phyloP scores from a whole-genome alignment of 1,284 basidiomycete genomes.

The Puccinia novopanici region DNA sequence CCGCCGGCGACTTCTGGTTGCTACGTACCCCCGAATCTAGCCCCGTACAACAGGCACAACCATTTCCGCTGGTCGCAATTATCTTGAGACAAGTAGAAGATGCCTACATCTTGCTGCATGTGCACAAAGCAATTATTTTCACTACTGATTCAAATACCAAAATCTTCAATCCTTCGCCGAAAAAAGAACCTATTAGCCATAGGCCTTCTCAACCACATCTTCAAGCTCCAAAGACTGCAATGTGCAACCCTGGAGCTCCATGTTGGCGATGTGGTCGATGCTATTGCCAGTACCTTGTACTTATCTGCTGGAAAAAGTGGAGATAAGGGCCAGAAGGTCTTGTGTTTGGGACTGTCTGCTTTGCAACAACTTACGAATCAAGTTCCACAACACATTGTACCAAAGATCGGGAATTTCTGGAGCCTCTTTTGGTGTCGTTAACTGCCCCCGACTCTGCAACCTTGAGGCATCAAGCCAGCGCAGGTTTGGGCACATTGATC shows the following conservation, averaged over 20 bases:
- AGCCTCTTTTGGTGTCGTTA: slow-evolving; percentile 35
- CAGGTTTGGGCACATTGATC: slow-evolving; percentile 39
- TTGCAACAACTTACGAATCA: slow-evolving; percentile 34
- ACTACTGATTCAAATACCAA: slow-evolving; percentile 22
- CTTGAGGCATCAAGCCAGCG: slow-evolving; percentile 36
- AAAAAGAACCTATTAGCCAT: slow-evolving; percentile 41
- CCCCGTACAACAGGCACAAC: slow-evolving; percentile 9
- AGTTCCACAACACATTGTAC: slow-evolving; percentile 30
- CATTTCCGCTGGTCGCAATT: slow-evolving; percentile 18
- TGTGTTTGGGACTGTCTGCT: slow-evolving; percentile 34
- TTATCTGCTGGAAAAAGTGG: slow-evolving; percentile 47
- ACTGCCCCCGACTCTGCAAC: slow-evolving; percentile 18
- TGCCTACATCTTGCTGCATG: slow-evolving; percentile 40
- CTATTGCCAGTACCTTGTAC: slow-evolving; percentile 37
- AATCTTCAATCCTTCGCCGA: slow-evolving; percentile 40
- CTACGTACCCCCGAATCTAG: slow-evolving; percentile 45
- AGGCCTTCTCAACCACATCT: slow-evolving; percentile 37
- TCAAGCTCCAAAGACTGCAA: slow-evolving; percentile 33
- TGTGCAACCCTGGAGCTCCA: slow-evolving; percentile 17
- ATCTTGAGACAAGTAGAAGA: slow-evolving; percentile 49
- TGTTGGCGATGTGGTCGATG: slow-evolving; percentile 16
- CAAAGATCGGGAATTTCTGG: slow-evolving; percentile 18
- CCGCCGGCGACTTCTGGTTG: background rate
- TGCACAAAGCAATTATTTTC: slow-evolving; percentile 26
- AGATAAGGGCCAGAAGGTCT: slow-evolving; percentile 39